Evolutionary conservation across 352 stramenopile species (phyloP).

Genomic region (Pythium sukuiense): DNA sequence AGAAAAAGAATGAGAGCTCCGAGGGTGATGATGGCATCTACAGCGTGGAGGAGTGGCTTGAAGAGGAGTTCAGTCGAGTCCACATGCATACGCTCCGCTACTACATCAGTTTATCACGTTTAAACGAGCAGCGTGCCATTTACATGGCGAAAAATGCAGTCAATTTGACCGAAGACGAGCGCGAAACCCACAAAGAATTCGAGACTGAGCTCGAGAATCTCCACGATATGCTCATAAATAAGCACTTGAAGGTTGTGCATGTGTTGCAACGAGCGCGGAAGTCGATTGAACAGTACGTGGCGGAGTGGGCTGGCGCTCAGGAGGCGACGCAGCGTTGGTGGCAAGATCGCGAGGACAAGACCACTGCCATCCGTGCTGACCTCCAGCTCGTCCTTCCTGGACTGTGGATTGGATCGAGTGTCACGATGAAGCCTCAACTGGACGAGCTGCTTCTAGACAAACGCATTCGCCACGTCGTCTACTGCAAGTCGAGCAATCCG

Average conservation of each 20-base stretch:
- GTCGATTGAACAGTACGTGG: slow-evolving; percentile 16
- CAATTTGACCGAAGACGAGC: slow-evolving; percentile 11
- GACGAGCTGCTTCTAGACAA: slow-evolving; percentile 10
- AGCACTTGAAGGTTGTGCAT: neutral
- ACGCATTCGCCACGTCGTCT: slow-evolving; percentile 26
- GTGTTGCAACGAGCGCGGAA: slow-evolving; percentile 10
- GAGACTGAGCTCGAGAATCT: slow-evolving; percentile 30
- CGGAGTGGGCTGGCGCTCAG: slow-evolving; percentile 10
- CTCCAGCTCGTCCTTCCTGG: slow-evolving; percentile 37
- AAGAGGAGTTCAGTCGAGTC: neutral
- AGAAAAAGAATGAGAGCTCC: neutral
- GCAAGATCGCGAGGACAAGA: slow-evolving; percentile 13
- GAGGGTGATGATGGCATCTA: neutral
- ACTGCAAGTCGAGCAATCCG: slow-evolving; percentile 9
- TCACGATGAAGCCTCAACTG: slow-evolving; percentile 24
- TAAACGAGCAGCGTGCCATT: slow-evolving; percentile 16
- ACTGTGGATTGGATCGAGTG: slow-evolving; percentile 36
- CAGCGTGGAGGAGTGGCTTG: neutral
- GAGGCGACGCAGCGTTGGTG: slow-evolving; percentile 18
- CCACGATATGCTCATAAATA: slow-evolving; percentile 22
- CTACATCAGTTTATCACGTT: slow-evolving; percentile 16
- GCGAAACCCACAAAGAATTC: slow-evolving; percentile 19
- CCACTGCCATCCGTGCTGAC: slow-evolving; percentile 26
- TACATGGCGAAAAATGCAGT: neutral
- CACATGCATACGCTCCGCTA: slow-evolving; percentile 24